phyloP scores from a whole-genome alignment of 176 grass and related monocot genomes.

The Hsuehochloa calcarea region DNA sequence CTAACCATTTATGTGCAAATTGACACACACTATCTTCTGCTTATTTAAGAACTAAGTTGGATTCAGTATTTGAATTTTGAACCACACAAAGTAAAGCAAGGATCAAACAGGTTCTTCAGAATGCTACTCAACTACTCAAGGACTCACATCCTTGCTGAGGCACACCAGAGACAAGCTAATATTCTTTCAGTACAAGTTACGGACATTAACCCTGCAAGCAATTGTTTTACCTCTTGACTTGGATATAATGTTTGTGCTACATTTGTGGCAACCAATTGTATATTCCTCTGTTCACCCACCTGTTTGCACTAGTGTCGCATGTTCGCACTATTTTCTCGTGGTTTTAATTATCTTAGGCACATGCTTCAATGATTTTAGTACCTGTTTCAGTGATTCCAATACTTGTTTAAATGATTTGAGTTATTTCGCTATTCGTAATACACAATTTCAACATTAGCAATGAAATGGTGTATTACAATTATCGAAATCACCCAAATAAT shows the following conservation, averaged over 20 bases:
- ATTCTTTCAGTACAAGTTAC: background rate
- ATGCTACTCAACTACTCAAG: constrained; percentile 1
- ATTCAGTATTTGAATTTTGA: constrained; percentile 20
- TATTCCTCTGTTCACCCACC: constrained; percentile 7
- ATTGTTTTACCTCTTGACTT: background rate
- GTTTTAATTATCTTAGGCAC: too few relatives aligned
- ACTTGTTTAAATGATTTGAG: too few relatives aligned
- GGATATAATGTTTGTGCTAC: background rate
- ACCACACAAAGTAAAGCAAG: background rate
- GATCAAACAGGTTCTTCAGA: background rate
- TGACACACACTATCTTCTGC: constrained; percentile 6
- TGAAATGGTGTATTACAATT: too few relatives aligned
- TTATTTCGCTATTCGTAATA: too few relatives aligned
- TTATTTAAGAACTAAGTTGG: constrained; percentile 17
- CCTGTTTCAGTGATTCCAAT: too few relatives aligned
- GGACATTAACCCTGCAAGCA: background rate
- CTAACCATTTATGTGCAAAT: constrained; percentile 9
- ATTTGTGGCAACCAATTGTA: background rate
- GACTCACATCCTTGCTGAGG: background rate
- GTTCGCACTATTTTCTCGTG: too few relatives aligned
- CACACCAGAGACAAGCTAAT: background rate
- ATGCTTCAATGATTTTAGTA: too few relatives aligned
- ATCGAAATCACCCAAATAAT: too few relatives aligned
- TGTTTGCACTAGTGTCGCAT: constrained; percentile 12
- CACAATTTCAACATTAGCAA: too few relatives aligned